Percentiles rank a stretch among this genome's conserved stretches.
Conservation (phyloP, 345 rosid species). For the Melaleuca quinquenervia region DNA sequence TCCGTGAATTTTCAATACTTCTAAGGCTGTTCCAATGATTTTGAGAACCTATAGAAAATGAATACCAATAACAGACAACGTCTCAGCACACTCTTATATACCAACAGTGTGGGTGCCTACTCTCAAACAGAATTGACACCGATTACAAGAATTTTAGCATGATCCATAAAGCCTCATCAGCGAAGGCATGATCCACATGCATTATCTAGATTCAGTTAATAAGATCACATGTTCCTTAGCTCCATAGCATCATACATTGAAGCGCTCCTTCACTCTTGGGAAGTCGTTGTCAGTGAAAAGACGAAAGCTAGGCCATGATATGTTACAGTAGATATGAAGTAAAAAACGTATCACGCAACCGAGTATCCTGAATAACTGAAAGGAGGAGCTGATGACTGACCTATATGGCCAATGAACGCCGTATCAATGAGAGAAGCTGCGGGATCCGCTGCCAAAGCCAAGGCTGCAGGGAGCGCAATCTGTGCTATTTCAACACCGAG, state of each 20-base stretch:
- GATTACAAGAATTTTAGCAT: neutral
- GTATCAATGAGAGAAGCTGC: constrained; percentile 90
- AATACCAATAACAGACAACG: neutral
- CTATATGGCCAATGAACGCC: constrained; percentile 91
- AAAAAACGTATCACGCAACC: neutral
- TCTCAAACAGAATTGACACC: neutral
- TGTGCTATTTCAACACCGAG: constrained; percentile 71
- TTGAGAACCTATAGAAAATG: neutral
- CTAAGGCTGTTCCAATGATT: neutral
- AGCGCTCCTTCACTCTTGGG: neutral
- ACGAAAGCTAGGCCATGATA: neutral
- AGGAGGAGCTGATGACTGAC: constrained; percentile 2
- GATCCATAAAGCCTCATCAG: neutral
- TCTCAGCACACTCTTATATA: neutral
- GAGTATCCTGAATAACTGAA: neutral
- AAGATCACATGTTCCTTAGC: neutral
- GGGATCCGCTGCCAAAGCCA: constrained; percentile 91
- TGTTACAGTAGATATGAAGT: neutral
- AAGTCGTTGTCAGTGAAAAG: neutral
- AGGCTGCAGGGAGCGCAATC: constrained; percentile 82
- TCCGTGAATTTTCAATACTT: neutral
- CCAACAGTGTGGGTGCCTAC: neutral
- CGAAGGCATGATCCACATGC: neutral
- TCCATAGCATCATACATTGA: neutral
- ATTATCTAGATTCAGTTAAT: neutral